These are phyloP conservation scores for Dothistroma septosporum DNA, from an alignment of 2,329 filamentous ascomycete species.

Conservation along the genomic window DNA sequence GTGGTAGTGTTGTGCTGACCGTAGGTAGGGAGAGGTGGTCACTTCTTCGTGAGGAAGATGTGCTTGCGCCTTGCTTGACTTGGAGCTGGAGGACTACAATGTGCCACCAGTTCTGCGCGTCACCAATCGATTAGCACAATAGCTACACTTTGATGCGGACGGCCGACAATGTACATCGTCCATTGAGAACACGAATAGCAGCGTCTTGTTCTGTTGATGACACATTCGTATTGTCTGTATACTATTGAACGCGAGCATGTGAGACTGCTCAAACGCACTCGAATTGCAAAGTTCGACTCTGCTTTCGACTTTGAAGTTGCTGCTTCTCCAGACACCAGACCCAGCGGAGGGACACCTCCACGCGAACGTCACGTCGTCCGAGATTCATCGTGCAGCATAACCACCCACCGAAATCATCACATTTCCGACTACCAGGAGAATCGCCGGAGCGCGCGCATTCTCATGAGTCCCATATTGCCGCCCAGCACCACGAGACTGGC, in stretches of 20 bases:
- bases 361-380: conserved; percentile 1
- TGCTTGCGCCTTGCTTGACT: not conserved
- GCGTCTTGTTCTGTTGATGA: not conserved
- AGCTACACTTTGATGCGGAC: not conserved
- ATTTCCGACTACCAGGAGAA: conserved; percentile 1
- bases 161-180: not conserved
- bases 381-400: not conserved
- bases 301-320: not conserved
- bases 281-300: not conserved
- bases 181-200: not conserved
- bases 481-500: conserved; percentile 9
- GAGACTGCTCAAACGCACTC: not conserved
- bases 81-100: not conserved
- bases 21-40: not conserved
- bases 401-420: conserved; percentile 10
- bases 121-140: not conserved
- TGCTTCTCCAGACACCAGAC: not conserved
- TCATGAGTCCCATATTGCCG: conserved; percentile 17
- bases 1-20: not conserved
- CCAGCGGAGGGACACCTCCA: conserved; percentile 1
- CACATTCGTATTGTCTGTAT: not conserved
- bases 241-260: not conserved
- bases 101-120: not conserved
- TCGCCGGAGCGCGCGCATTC: conserved; percentile 4
- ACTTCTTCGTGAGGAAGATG: not conserved